phyloP scores from a whole-genome alignment of 1,284 basidiomycete genomes.

The Ustilago curta region DNA sequence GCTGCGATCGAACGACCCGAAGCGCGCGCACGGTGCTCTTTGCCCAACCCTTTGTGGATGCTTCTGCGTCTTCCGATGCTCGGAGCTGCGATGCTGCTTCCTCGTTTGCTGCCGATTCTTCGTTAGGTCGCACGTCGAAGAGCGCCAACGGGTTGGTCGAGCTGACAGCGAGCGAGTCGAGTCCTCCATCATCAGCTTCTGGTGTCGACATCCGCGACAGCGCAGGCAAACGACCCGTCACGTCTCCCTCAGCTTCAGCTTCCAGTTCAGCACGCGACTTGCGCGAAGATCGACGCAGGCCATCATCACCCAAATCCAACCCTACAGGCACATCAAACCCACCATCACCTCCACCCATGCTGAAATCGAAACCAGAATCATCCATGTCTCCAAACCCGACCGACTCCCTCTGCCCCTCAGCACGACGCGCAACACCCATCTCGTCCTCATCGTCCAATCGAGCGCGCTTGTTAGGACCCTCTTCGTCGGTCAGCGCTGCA shows the following conservation, averaged over 20 bases:
- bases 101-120: slow-evolving; percentile 59
- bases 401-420: slow-evolving; percentile 30
- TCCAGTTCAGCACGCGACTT: slow-evolving; percentile 33
- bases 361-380: slow-evolving; percentile 28
- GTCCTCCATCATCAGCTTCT: slow-evolving; percentile 76
- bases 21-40: slow-evolving; percentile 92
- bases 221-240: slow-evolving; percentile 50
- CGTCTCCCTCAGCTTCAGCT: slow-evolving; percentile 31
- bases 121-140: slow-evolving; percentile 77
- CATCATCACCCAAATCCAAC: slow-evolving; percentile 40
- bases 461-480: slow-evolving; percentile 62
- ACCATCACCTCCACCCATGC: slow-evolving; percentile 29
- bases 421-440: slow-evolving; percentile 46
- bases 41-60: slow-evolving; percentile 76
- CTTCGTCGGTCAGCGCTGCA: slow-evolving; percentile 69
- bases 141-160: slow-evolving; percentile 81
- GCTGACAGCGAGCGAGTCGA: slow-evolving; percentile 75
- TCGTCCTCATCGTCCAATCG: slow-evolving; percentile 68
- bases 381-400: slow-evolving; percentile 49
- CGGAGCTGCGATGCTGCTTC: slow-evolving; percentile 70
- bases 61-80: slow-evolving; percentile 70
- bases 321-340: slow-evolving; percentile 39
- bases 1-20: slow-evolving; percentile 81
- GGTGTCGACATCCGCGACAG: slow-evolving; percentile 68
- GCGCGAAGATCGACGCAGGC: slow-evolving; percentile 47